Base-by-base conservation (phyloP, 768 basidiomycete species). In the Kwoniella sp. region DNA sequence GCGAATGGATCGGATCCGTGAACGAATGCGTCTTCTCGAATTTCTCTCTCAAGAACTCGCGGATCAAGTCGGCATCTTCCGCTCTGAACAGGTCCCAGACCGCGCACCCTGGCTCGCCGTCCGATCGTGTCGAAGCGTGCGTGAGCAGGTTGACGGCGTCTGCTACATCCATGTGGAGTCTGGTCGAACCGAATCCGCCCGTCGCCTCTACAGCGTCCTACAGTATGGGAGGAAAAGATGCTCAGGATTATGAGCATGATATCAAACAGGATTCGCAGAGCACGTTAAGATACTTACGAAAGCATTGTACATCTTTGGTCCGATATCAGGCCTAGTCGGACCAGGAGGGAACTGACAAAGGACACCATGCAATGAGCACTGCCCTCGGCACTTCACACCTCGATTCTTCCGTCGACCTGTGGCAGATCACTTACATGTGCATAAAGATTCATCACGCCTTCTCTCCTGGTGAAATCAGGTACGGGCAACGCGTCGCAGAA, bases 251-350 rank as follows among this genome's bases (percentile, higher is more conserved):
- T 55, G 11, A 20, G 11, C 30, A 7, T 37, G 5, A 13, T 37
- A 5, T 37, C 5, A 7, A 37, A 37, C 13, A 37, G 34, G 34
- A 7, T 37, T 37, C 30, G 9, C 28, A n/a, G 11, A 23, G 25
- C 30, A 23, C 26, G 50, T 8, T 8, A 55, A 31, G 4, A 15
- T n/a, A 70, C 79, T 64, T 55, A 80, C 79, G 82, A 92, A 87
- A 0, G 93, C 91, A 69, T 92, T 93, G 81, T 96, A 96, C 91
- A 94, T 83, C 82, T 95, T 96, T 1, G 93, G 93, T 2, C 92
- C 92, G 88, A 78, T 47, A 71, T 73, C 73, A 22, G 72, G 72
- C 58, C 68, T 55, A 22, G 69, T 76, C 15, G 60, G 31, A 57
- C 66, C 70, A 55, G 62, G 63, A 38, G 71, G 70, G 55, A 66